Base-by-base conservation (phyloP, 2,329 filamentous ascomycete genomes). In the Fusarium sp. region DNA sequence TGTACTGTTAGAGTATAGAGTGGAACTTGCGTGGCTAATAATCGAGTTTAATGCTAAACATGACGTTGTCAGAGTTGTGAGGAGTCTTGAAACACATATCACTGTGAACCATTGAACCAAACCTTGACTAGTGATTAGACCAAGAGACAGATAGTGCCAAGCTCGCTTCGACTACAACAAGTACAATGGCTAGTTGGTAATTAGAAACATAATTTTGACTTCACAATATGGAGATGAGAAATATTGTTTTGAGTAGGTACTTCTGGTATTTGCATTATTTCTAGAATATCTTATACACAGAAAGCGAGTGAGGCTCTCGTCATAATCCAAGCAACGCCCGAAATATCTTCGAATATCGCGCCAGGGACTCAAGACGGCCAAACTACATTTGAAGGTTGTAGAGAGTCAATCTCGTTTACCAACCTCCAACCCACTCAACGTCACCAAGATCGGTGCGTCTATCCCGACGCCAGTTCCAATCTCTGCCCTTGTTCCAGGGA, bases 351-450 rank as follows among this genome's bases (percentile, higher is more conserved):
- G 52, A 60, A 66, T 69, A 69, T 67, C 66, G 67, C 54, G 57
- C 50, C 57, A 62, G 49, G 65, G 65, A 66, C 56, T 42, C 62
- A 56, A 50, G 60, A 68, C 63, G 66, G 79, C 80, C 76, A 79
- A 86, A 86, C 86, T 82, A 89, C 86, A 88, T 89, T 86, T 88
- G 87, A 78, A 83, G 77, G 77, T 69, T 64, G 74, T 58, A 49
- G 72, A 70, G 78, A 82, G 68, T 80, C 77, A 75, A 79, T 79
- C 72, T 89, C 89, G 14, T 68, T 79, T 92, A 89, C 89, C 92
- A 96, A 82, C 92, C 93, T 84, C 94, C 94, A 89, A 97, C 93
- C 90, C 95, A 97, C 88, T 97, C 94, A 83, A 94, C 82, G 76
- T 95, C 91, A 76, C 89, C 90, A 78, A 92, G 86, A 81, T 91